Percentiles rank a stretch among this genome's conserved stretches.
Conservation (phyloP, 805 yeast genomes). For the Groenewaldozyma salmanticensis region DNA sequence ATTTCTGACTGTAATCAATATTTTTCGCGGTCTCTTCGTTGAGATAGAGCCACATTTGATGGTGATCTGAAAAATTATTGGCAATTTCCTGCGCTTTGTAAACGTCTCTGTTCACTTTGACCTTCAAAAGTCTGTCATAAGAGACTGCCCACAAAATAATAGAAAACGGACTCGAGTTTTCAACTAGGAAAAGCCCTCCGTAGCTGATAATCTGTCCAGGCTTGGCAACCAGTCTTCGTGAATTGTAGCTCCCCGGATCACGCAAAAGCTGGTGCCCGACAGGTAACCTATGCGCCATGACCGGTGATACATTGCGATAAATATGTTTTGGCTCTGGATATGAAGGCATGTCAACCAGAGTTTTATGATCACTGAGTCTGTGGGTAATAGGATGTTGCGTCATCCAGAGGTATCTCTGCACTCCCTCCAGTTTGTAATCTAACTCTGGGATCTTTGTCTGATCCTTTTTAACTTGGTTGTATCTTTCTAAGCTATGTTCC, state of each 20-base stretch:
- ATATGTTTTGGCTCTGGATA: constrained; percentile 24
- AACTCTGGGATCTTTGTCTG: constrained; percentile 6
- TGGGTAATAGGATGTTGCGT: constrained; percentile 46
- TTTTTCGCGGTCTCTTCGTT: constrained; percentile 4
- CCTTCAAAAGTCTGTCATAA: constrained; percentile 18
- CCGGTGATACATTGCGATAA: constrained; percentile 13
- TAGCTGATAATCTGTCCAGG: constrained; percentile 26
- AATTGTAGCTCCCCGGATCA: constrained; percentile 17
- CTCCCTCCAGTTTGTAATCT: constrained; percentile 18
- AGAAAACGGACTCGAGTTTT: constrained; percentile 6
- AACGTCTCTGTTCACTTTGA: constrained; percentile 15
- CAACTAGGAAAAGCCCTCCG: constrained; percentile 27
- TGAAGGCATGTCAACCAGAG: constrained; percentile 24
- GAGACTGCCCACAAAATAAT: constrained; percentile 24
- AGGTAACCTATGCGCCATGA: constrained; percentile 16
- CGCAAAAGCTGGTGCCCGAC: constrained; percentile 17
- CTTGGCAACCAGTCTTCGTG: constrained; percentile 17
- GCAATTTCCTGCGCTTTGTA: constrained; percentile 15
- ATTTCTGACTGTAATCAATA: constrained; percentile 4
- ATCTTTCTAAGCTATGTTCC: constrained; percentile 40
- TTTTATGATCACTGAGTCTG: constrained; percentile 25
- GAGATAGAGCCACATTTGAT: constrained; percentile 19
- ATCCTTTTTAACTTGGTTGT: background rate
- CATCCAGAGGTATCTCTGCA: constrained; percentile 44
- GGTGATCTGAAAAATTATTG: constrained; percentile 9